Conservation (phyloP, 805 yeast species). For the Saturnispora zaruensis region DNA sequence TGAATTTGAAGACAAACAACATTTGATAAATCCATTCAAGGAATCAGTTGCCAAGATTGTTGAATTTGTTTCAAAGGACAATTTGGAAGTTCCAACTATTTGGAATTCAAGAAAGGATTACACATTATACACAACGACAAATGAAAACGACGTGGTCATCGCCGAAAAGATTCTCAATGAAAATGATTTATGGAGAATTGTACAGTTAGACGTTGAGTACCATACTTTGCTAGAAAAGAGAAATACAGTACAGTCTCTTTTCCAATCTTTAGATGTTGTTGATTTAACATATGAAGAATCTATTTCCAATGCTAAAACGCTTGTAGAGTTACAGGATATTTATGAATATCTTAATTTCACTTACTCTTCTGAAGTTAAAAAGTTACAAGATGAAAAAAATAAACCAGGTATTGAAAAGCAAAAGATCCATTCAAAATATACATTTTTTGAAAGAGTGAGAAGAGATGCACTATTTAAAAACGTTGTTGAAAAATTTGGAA, state of each 20-base stretch:
- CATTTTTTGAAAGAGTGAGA: slow-evolving; percentile 59
- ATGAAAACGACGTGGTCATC: slow-evolving; percentile 31
- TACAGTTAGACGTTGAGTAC: slow-evolving; percentile 78
- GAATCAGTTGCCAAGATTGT: slow-evolving; percentile 64
- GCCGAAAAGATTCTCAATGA: slow-evolving; percentile 54
- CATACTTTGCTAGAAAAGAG: slow-evolving; percentile 77
- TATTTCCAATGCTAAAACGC: slow-evolving; percentile 44
- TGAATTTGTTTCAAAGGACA: slow-evolving; percentile 65
- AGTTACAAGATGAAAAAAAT: slow-evolving; percentile 19
- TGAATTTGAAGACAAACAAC: slow-evolving; percentile 29
- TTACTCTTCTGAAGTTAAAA: slow-evolving; percentile 52
- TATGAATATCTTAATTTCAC: slow-evolving; percentile 74
- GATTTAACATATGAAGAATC: slow-evolving; percentile 54
- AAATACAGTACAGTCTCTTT: slow-evolving; percentile 45
- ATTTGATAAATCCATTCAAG: slow-evolving; percentile 43
- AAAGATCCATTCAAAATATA: slow-evolving; percentile 48
- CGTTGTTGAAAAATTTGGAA: slow-evolving; percentile 64
- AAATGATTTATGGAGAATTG: slow-evolving; percentile 89
- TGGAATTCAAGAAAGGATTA: slow-evolving; percentile 95
- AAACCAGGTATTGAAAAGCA: slow-evolving; percentile 18
- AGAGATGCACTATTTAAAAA: slow-evolving; percentile 48
- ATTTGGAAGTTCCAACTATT: slow-evolving; percentile 87
- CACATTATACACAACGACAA: slow-evolving; percentile 44
- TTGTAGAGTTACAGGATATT: slow-evolving; percentile 80
- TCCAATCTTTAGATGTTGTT: slow-evolving; percentile 42